Evolutionary conservation across 208 protist species (phyloP), one percentile per base, ranked within the genome.

Genomic region (Histomonas meleagridis): DNA sequence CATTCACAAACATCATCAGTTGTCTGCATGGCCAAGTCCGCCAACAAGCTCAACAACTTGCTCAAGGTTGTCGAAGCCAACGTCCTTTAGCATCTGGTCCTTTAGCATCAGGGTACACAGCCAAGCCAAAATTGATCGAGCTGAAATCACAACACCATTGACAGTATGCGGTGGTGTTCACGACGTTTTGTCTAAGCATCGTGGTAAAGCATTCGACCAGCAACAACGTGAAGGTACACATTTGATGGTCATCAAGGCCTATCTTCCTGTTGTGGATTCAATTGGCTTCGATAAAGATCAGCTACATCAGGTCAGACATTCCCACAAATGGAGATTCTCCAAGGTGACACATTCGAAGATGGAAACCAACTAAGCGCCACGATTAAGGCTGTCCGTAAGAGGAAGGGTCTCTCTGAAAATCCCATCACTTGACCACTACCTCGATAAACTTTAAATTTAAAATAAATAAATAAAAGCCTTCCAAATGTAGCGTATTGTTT

Each of bases 21-120:
- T 32, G 72, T 51, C 93, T 96, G 94, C 92, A 92, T 99, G 92
- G 92, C 96, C 92, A 97, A 97, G 95, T 96, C 97, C 91, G 95
- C 98, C 93, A 99, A 99, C 96, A 99, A 99, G 95, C 97, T 98
- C 95, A 99, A 99, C 95, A 95, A 96, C 91, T 92, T 97, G 7
- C 96, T 94, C 55, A 94, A 97, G 26, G 96, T 93, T 38, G 98
- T 99, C 91, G 97, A 98, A 92, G 93, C 95, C 7, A 94, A 95
- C 55, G 92, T 94, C 21, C 95, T 97, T 93, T 95, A 92, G 51
- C 35, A 95, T 28, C 94, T 94, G 96, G 96, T 91, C 94, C 97
- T 92, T 98, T 98, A 95, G 97, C 97, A 81, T 95, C 94, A 92
- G 94, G 96, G 94, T 95, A 99, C 40, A 96, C 96, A 69, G 96